Conservation (phyloP, 768 basidiomycete genomes). For the Lactifluus subvellereus region DNA sequence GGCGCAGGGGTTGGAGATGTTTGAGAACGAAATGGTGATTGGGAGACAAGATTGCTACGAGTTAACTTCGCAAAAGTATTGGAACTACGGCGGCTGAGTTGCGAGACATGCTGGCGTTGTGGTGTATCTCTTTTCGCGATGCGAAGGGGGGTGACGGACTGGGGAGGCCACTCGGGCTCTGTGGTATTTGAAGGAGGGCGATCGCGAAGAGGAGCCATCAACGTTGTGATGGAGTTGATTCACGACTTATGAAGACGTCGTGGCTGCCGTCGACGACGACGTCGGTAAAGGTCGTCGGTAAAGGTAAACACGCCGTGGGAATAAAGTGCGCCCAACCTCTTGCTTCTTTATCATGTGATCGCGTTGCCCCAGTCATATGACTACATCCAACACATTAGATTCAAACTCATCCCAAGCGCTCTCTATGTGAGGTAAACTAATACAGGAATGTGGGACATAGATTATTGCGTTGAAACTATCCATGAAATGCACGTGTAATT, state of each 20-base stretch:
- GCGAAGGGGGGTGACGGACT: conserved; percentile 60
- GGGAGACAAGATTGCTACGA: conserved; percentile 74
- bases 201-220: conserved; percentile 49
- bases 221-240: background rate
- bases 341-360: conserved; percentile 24
- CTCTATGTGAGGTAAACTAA: background rate
- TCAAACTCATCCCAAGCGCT: too few species aligned
- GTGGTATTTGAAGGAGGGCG: conserved; percentile 57
- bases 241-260: background rate
- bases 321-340: background rate
- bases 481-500: conserved; percentile 3
- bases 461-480: conserved; percentile 3
- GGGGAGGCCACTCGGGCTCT: conserved; percentile 59
- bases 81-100: conserved; percentile 65
- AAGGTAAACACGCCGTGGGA: conserved; percentile 23
- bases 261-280: background rate
- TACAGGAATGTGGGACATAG: conserved; percentile 6
- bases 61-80: conserved; percentile 76
- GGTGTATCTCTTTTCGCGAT: conserved; percentile 63
- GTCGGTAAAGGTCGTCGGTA: conserved; percentile 9
- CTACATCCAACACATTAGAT: background rate
- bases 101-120: conserved; percentile 36
- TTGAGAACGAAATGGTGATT: conserved; percentile 78
- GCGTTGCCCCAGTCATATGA: conserved; percentile 17
- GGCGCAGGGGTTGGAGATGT: conserved; percentile 42